A percentile compares a stretch with the other conserved stretches of the same genome.
Conservation (phyloP, 768 basidiomycete species). For the Mycena galericulata region DNA sequence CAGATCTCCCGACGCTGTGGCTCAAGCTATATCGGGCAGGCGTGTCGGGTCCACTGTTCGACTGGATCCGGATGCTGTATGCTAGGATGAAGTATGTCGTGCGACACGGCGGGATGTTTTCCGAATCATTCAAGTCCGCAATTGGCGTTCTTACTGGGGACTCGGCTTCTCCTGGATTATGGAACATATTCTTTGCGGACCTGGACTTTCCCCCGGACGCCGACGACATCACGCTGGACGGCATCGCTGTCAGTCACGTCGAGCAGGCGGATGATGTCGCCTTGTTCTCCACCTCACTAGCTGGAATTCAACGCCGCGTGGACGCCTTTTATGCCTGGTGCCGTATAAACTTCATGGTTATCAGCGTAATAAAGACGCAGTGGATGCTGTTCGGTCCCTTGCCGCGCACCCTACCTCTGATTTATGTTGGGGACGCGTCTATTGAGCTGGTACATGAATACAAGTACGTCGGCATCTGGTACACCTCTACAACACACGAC, state of each 20-base stretch:
- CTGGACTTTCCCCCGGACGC: slow-evolving; percentile 18
- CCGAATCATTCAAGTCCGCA: slow-evolving; percentile 26
- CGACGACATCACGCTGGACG: slow-evolving; percentile 34
- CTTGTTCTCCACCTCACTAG: slow-evolving; percentile 32
- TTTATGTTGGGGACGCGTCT: background rate
- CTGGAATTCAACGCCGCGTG: slow-evolving; percentile 35
- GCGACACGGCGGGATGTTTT: background rate
- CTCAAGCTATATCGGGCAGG: slow-evolving; percentile 39
- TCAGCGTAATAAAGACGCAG: slow-evolving; percentile 39
- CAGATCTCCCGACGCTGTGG: slow-evolving; percentile 47
- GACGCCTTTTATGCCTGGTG: slow-evolving; percentile 36
- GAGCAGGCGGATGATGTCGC: slow-evolving; percentile 44
- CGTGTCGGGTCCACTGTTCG: slow-evolving; percentile 39
- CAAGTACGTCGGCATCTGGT: slow-evolving; percentile 22
- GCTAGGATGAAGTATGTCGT: slow-evolving; percentile 5
- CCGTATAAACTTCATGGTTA: slow-evolving; percentile 38
- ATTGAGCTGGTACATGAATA: slow-evolving; percentile 8
- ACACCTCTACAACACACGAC: background rate
- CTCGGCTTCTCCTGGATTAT: slow-evolving; percentile 25
- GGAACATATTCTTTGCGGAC: slow-evolving; percentile 27
- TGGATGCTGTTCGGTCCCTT: slow-evolving; percentile 37
- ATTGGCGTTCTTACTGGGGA: slow-evolving; percentile 30
- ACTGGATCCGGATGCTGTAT: slow-evolving; percentile 14
- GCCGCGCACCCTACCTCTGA: background rate
- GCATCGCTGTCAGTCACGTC: slow-evolving; percentile 26